Evolutionary conservation across 805 yeast genomes (phyloP).

Genomic region (Hanseniaspora thailandica): DNA sequence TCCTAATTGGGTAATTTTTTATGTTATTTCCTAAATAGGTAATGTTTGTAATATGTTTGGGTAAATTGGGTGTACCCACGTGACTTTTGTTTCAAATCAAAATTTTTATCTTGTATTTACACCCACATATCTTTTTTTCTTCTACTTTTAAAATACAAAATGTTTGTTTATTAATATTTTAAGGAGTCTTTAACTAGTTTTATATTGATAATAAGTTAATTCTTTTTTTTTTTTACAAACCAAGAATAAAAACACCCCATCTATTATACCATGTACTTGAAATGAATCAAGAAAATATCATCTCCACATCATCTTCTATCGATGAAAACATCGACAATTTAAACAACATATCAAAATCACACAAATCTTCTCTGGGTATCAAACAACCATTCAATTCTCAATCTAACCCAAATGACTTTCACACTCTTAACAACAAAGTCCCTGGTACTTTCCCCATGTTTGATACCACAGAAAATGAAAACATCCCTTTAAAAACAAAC

Average conservation of each 20-base stretch:
- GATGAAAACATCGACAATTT: neutral
- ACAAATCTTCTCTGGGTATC: constrained; percentile 11
- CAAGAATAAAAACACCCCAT: neutral
- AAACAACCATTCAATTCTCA: neutral
- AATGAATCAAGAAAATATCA: neutral
- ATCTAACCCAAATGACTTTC: constrained; percentile 2
- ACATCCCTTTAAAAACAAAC: constrained; percentile 32
- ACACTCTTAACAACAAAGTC: constrained; percentile 7
- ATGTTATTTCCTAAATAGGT: no score
- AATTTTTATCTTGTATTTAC: no score
- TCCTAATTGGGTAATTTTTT: no score
- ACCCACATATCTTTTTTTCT: no score
- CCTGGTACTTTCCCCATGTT: constrained; percentile 15
- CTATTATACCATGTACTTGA: neutral
- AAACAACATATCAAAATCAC: neutral
- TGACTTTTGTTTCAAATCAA: no score
- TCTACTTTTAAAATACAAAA: no score
- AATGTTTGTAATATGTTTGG: no score
- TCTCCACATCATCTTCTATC: neutral
- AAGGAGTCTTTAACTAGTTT: no score
- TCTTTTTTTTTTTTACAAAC: no score
- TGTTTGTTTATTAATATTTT: no score
- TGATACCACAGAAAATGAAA: neutral
- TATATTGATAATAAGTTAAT: no score
- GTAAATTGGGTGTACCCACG: no score